Percentiles rank a stretch among this genome's conserved stretches.
These are phyloP conservation scores for Globisporangium camurandrum DNA, from an alignment of 352 stramenopile genomes.

Conservation along the genomic window DNA sequence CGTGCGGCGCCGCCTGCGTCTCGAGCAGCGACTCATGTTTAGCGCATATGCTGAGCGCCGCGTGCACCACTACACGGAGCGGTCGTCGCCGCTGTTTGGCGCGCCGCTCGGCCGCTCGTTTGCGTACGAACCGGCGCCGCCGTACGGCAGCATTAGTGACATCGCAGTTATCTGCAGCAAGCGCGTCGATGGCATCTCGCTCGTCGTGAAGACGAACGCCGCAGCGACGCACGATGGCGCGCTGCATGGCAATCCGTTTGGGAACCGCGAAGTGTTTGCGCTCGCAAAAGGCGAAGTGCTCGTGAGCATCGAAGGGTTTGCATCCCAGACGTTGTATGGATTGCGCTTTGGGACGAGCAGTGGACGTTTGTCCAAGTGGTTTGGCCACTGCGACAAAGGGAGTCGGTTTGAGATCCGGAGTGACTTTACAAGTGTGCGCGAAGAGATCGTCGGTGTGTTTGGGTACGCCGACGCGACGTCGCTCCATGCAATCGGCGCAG, in stretches of 20 bases:
- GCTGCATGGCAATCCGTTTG: conserved; percentile 65
- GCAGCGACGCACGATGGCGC: conserved; percentile 30
- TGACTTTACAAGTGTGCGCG: conserved; percentile 33
- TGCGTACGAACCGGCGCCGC: conserved; percentile 49
- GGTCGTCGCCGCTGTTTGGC: conserved; percentile 37
- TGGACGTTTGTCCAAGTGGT: conserved; percentile 67
- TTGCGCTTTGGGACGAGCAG: conserved; percentile 54
- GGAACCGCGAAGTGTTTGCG: conserved; percentile 49
- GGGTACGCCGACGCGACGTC: conserved; percentile 57
- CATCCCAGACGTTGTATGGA: conserved; percentile 62
- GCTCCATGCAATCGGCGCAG: conserved; percentile 52
- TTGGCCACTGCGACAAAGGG: conserved; percentile 63
- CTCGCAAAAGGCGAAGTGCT: conserved; percentile 54
- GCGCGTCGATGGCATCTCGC: conserved; percentile 55
- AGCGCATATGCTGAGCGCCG: conserved; percentile 57
- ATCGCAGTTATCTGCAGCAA: conserved; percentile 61
- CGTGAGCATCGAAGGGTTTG: conserved; percentile 56
- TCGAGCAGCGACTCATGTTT: conserved; percentile 75
- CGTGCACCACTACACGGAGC: conserved; percentile 61
- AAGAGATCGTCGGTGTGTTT: conserved; percentile 70
- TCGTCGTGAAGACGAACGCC: conserved; percentile 53
- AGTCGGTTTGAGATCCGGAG: conserved; percentile 53
- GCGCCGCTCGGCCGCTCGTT: conserved; percentile 33
- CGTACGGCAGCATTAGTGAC: conserved; percentile 62
- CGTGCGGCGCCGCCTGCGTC: conserved; percentile 38